A percentile compares a stretch with the other conserved stretches of the same genome.
Conservation (phyloP, 164 flowering plant species). For the Cinnamomum chago region DNA sequence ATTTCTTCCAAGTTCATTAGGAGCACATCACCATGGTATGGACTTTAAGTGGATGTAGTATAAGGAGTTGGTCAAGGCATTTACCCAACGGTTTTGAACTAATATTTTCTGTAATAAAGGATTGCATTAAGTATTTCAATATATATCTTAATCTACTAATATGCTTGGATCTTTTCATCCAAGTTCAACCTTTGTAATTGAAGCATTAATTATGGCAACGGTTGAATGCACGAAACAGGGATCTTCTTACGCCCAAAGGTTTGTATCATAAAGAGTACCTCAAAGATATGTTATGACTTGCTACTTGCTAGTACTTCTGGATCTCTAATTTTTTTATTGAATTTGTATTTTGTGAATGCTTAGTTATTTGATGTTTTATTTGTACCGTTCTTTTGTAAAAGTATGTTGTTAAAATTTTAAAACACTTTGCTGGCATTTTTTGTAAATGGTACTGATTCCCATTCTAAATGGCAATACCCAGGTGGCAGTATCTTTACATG, state of each 20-base stretch:
- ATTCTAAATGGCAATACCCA: conserved; percentile 20
- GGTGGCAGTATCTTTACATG: conserved; percentile 82
- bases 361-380: neutral
- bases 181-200: neutral
- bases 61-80: no score
- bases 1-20: no score
- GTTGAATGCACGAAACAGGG: neutral
- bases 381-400: no score
- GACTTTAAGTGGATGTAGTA: no score
- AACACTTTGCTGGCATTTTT: neutral
- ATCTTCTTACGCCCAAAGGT: neutral
- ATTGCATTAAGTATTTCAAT: no score
- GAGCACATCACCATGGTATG: no score
- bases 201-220: neutral
- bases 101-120: no score
- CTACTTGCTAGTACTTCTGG: neutral
- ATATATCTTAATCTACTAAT: no score
- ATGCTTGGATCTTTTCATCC: neutral
- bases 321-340: neutral
- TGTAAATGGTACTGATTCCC: neutral
- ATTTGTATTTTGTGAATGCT: neutral
- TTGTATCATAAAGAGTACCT: neutral
- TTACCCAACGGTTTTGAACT: no score
- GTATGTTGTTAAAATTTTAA: no score
- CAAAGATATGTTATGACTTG: no score